Evolutionary conservation across 371 early-diverging fungal genomes (phyloP).

Genomic region (Mortierella sp.): DNA sequence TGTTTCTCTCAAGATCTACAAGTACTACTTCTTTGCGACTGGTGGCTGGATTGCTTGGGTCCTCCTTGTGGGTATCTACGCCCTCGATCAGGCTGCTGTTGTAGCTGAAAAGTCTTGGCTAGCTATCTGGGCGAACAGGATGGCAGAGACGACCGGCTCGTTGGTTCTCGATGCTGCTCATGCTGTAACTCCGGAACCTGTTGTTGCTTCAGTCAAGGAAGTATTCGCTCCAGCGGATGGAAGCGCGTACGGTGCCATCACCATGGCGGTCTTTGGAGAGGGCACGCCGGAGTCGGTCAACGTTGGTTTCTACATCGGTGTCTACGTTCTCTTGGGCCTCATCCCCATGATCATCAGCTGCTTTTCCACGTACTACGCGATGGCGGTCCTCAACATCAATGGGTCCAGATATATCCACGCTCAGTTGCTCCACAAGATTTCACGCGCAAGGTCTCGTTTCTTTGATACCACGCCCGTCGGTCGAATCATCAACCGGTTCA

Average conservation of each 20-base stretch:
- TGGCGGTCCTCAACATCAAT: constrained; percentile 59
- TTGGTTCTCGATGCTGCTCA: constrained; percentile 29
- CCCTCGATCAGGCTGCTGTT: constrained; percentile 61
- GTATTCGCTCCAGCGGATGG: constrained; percentile 30
- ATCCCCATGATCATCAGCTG: constrained; percentile 52
- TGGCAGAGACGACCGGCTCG: constrained; percentile 34
- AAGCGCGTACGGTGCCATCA: constrained; percentile 14
- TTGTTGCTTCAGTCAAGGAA: constrained; percentile 30
- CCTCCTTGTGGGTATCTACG: constrained; percentile 62
- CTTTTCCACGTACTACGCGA: constrained; percentile 55
- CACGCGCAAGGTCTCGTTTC: constrained; percentile 77
- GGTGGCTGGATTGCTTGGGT: constrained; percentile 75
- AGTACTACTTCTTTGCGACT: constrained; percentile 71
- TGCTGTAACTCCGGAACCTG: constrained; percentile 26
- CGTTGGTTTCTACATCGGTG: constrained; percentile 59
- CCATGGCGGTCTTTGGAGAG: constrained; percentile 30
- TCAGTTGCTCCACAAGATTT: constrained; percentile 63
- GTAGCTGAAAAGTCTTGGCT: constrained; percentile 60
- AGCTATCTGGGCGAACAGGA: constrained; percentile 46
- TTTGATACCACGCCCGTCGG: constrained; percentile 91
- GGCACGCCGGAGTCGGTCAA: constrained; percentile 37
- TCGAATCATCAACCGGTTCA: constrained; percentile 88
- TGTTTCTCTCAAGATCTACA: constrained; percentile 72
- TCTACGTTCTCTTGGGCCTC: constrained; percentile 65
- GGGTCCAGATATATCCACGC: constrained; percentile 62